phyloP scores from a whole-genome alignment of 1,284 basidiomycete species.

The Phellopilus nigrolimitatus region DNA sequence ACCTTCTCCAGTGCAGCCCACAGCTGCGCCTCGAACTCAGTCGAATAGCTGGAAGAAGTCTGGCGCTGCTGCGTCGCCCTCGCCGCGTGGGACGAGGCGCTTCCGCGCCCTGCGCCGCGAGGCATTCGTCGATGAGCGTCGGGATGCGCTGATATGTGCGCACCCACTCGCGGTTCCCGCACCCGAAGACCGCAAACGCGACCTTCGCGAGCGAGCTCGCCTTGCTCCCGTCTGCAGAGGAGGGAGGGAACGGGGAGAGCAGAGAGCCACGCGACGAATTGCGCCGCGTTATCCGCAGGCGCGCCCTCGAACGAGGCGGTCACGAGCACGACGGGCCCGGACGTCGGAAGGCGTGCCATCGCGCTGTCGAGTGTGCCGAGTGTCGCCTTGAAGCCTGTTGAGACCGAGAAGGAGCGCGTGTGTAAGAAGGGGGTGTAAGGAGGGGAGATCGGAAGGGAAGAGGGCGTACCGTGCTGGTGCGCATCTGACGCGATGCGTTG shows the following conservation, averaged over 20 bases:
- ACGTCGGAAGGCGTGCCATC: constrained; percentile 36
- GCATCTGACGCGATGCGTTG: constrained; percentile 42
- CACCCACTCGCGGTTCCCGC: constrained; percentile 51
- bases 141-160: constrained; percentile 50
- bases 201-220: constrained; percentile 33
- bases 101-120: constrained; percentile 39
- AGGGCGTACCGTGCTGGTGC: constrained; percentile 32
- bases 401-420: too few relatives aligned
- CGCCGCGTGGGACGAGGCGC: constrained; percentile 37
- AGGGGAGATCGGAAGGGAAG: background rate
- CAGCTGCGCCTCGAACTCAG: constrained; percentile 37
- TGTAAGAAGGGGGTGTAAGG: background rate
- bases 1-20: constrained; percentile 38
- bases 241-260: constrained; percentile 25
- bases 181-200: constrained; percentile 47
- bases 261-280: constrained; percentile 41
- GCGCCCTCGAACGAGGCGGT: constrained; percentile 52
- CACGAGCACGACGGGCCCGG: constrained; percentile 45
- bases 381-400: constrained; percentile 37
- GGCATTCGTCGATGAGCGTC: constrained; percentile 35
- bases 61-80: constrained; percentile 39
- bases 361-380: constrained; percentile 43
- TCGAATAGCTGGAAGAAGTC: constrained; percentile 46
- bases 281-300: constrained; percentile 46
- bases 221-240: too few relatives aligned